Evolutionary conservation across 2,329 filamentous ascomycete species (phyloP), one percentile per base, ranked within the genome.

Genomic region (Aureobasidium zeae): DNA sequence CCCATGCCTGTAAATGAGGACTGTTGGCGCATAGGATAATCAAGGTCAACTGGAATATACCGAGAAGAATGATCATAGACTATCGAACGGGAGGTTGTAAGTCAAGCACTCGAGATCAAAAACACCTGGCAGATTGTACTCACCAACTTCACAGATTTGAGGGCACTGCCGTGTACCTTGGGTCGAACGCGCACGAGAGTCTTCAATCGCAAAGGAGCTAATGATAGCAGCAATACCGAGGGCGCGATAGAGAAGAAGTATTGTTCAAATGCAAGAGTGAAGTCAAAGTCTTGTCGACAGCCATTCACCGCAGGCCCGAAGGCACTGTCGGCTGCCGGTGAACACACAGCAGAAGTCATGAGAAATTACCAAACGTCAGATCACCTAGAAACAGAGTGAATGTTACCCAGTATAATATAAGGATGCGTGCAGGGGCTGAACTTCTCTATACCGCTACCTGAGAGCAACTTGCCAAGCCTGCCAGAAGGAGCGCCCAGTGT

Each of bases 201-300:
- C 39, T 52, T 37, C 11, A 59, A 51, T n/a, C 58, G 51, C 30
- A 55, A 49, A 5, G 58, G 57, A 6, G 55, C 51, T 21, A 59
- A 47, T 16, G 49, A 44, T 28, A 63, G 44, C n/a, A 63, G 38
- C 20, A 63, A 28, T 9, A 51, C 51, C 8, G 59, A 45, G 16
- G 60, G 60, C 13, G 53, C 24, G 28, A 63, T 55, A 1, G 56
- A 58, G 19, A 65, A 52, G 25, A 63, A 50, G 8, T 55, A 36
- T 19, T 62, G 55, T 32, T 62, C 58, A 44, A 65, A 65, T 10
- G 60, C 51, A 20, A 63, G 48, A 12, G 61, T 63, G 32, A 65
- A 63, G 32, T 64, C 61, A 36, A 65, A 65, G 4, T 55, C 56
- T 36, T 58, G 59, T 41, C 62, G 49, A 24, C 47, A 50, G 4